These are phyloP conservation scores for Solanum sitiens DNA, from an alignment of 257 asterid genomes.

Conservation along the genomic window DNA sequence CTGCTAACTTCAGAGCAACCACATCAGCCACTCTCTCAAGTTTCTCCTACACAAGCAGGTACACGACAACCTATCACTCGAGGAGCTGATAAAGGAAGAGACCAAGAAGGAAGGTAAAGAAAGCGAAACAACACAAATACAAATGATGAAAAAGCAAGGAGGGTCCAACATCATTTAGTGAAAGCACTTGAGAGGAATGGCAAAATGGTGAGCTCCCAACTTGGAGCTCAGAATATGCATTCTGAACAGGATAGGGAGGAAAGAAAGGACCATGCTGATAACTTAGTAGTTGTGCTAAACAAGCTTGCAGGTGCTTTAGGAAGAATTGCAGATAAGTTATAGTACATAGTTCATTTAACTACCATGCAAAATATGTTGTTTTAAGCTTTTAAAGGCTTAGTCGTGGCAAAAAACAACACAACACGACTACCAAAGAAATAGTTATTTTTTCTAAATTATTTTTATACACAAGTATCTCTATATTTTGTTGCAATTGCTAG, in stretches of 20 bases:
- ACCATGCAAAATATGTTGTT: constrained; percentile 8
- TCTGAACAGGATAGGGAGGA: constrained; percentile 61
- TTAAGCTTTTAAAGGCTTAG: not conserved
- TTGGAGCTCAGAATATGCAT: constrained; percentile 57
- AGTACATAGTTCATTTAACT: constrained; percentile 7
- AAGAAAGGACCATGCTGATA: constrained; percentile 46
- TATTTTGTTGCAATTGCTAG: not conserved
- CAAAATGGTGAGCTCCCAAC: constrained; percentile 45
- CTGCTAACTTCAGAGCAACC: not conserved
- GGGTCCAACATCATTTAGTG: constrained; percentile 32
- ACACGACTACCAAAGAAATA: not conserved
- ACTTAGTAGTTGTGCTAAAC: constrained; percentile 50
- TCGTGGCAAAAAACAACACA: not conserved
- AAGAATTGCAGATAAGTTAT: constrained; percentile 72
- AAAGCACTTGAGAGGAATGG: constrained; percentile 65
- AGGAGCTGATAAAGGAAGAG: constrained; percentile 24
- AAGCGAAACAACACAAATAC: constrained; percentile 25
- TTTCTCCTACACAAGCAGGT: constrained; percentile 19
- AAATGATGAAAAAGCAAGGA: constrained; percentile 31
- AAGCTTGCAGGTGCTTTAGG: constrained; percentile 76
- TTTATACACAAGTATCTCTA: not conserved
- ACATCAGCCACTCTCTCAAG: not conserved
- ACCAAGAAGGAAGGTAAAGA: constrained; percentile 47
- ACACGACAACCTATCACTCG: constrained; percentile 24
- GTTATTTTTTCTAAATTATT: not conserved